A percentile compares a stretch with the other conserved stretches of the same genome.
Evolutionary conservation across 345 rosid species (phyloP).

Genomic region (Arabidopsis suecica): DNA sequence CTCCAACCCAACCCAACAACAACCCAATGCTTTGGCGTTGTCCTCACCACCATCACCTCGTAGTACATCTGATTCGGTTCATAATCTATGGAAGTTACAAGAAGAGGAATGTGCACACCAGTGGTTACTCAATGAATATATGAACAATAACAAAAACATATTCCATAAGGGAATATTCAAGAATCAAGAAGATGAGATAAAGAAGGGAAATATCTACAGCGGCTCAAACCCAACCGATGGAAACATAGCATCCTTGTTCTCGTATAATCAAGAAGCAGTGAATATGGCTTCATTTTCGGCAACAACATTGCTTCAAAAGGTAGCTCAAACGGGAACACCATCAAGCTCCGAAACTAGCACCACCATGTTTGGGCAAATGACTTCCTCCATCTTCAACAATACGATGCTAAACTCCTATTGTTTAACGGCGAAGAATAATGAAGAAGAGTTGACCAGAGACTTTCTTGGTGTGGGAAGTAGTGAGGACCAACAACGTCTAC

Average conservation of each 20-base stretch:
- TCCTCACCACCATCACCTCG: neutral
- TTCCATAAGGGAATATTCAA: neutral
- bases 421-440: constrained; percentile 4
- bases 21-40: neutral
- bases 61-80: constrained; percentile 7
- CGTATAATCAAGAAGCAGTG: neutral
- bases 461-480: constrained; percentile 61
- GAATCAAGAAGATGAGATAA: constrained; percentile 24
- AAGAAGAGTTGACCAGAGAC: constrained; percentile 54
- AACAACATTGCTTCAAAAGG: constrained; percentile 75
- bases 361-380: constrained; percentile 35
- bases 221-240: constrained; percentile 2
- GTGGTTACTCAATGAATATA: constrained; percentile 9
- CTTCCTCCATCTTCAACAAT: constrained; percentile 28
- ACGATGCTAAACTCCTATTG: constrained; percentile 11
- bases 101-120: constrained; percentile 6
- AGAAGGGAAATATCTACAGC: neutral
- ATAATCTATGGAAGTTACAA: constrained; percentile 5
- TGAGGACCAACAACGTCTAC: neutral
- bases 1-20: constrained; percentile 9
- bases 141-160: neutral
- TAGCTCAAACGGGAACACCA: constrained; percentile 74
- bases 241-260: constrained; percentile 20
- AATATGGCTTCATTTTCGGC: constrained; percentile 55
- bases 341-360: neutral